Evolutionary conservation across 129 eudicot species (phyloP), one percentile per base, ranked within the genome.

Genomic region (Centaurea solstitialis): DNA sequence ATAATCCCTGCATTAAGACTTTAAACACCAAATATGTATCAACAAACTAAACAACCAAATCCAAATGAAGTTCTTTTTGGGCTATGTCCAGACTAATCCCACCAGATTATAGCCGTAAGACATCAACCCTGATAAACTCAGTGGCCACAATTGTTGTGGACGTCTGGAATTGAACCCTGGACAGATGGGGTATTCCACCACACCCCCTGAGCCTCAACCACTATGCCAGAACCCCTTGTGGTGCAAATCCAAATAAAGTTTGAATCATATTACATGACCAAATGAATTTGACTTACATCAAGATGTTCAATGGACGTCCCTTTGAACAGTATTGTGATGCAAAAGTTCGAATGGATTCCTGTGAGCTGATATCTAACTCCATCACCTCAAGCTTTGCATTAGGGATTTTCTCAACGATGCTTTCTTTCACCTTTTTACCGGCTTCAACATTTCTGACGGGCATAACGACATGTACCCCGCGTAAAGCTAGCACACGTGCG

Each of bases 1-100:
- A 95, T 93, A 73, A 95, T 87, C 78, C 99, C 99, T 89, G 99
- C 99, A 85, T 95, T 95, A 20, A 92, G 93, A 84, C 99, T 70
- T 80, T 57, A 67, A 77, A 81, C 81, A 79, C 66, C 6, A 22
- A 66, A 73, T 4, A 33, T 33, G 4, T 0, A 13, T 45, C 11
- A 6, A 37, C 13, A 24, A 67, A 73, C 40, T 79, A 57, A 57
- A 57, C 23, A 57, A 57, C 65, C 9, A 17, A 57, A n/a, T 57
- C 65, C 22, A 57, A 17, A 57, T 57, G 65, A n/a, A 4, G 1
- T 57, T 26, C n/a, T 26, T 26, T 26, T 26, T 26, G 30, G 30
- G 2, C 1, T 26, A 26, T 26, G 30, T 2, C 30, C 1, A 26
- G 30, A 26, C 30, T 26, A 26, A 26, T 26, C 30, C 30, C 2